phyloP scores from a whole-genome alignment of 2,329 filamentous ascomycete species.

The Dactylellina leptospora region DNA sequence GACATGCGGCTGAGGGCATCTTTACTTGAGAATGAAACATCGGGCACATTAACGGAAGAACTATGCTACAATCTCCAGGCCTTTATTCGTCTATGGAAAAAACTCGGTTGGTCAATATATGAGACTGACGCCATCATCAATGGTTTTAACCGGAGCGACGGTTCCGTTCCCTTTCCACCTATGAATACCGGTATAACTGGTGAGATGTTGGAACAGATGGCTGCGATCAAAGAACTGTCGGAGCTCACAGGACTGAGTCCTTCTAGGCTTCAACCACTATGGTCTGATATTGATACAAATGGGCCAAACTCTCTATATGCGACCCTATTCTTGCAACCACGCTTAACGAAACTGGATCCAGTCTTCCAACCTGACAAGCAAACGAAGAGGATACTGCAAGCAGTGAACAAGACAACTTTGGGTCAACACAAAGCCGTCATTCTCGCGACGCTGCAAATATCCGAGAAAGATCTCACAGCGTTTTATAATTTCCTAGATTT shows the following conservation, averaged over 20 bases:
- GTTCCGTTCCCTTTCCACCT: not conserved
- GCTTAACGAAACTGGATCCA: not conserved
- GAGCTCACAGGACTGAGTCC: not conserved
- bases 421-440: no score
- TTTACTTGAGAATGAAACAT: not conserved
- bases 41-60: not conserved
- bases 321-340: constrained; percentile 23
- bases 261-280: constrained; percentile 13
- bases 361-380: no score
- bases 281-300: constrained; percentile 17
- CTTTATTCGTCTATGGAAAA: constrained; percentile 36
- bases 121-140: constrained; percentile 17
- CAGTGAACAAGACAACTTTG: no score
- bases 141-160: not conserved
- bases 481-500: no score
- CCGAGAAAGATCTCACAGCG: no score
- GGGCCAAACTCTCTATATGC: constrained; percentile 23
- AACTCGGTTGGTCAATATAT: constrained; percentile 33
- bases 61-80: constrained; percentile 27
- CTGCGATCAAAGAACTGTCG: not conserved
- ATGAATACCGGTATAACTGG: not conserved
- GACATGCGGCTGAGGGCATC: not conserved
- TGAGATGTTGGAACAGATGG: not conserved
- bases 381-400: no score
- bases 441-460: no score